These are phyloP conservation scores for Chaetomium tenue DNA, from an alignment of 495 filamentous ascomycete species.

Conservation along the genomic window DNA sequence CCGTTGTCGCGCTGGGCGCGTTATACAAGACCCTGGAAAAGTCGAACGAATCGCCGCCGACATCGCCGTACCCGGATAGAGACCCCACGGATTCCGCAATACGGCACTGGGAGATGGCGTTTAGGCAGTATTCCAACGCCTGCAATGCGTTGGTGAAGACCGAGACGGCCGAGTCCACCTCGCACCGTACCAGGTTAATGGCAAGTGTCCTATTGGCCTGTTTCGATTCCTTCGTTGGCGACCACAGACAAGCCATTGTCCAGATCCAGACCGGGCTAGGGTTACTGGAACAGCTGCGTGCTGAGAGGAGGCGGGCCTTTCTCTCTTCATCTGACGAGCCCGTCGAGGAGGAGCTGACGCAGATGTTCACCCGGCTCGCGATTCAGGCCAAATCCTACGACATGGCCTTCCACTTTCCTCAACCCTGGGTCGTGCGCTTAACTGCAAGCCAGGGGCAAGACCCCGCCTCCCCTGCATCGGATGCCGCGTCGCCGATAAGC, in stretches of 20 bases:
- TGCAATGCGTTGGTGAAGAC: constrained; percentile 38
- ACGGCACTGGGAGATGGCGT: constrained; percentile 47
- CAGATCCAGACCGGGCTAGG: constrained; percentile 49
- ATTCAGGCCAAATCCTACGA: constrained; percentile 61
- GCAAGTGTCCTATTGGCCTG: constrained; percentile 49
- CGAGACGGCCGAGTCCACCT: constrained; percentile 34
- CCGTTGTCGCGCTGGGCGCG: constrained; percentile 62
- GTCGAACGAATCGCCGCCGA: constrained; percentile 48
- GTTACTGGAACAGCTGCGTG: constrained; percentile 46
- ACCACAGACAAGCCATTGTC: constrained; percentile 48
- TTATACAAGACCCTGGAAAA: constrained; percentile 61
- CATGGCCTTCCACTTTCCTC: constrained; percentile 60
- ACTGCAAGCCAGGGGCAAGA: constrained; percentile 37
- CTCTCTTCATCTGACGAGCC: constrained; percentile 44
- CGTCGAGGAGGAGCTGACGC: constrained; percentile 56
- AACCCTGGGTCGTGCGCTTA: constrained; percentile 54
- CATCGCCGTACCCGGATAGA: constrained; percentile 38
- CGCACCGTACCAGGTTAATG: constrained; percentile 49
- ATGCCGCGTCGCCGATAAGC: constrained; percentile 44
- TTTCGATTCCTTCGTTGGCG: constrained; percentile 53
- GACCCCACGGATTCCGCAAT: constrained; percentile 37
- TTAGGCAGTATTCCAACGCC: constrained; percentile 48
- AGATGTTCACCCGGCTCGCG: constrained; percentile 57
- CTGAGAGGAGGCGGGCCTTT: constrained; percentile 41
- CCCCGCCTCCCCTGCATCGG: constrained; percentile 43